Evolutionary conservation across 345 rosid genomes (phyloP).

Genomic region (Eutrema heterophyllum): DNA sequence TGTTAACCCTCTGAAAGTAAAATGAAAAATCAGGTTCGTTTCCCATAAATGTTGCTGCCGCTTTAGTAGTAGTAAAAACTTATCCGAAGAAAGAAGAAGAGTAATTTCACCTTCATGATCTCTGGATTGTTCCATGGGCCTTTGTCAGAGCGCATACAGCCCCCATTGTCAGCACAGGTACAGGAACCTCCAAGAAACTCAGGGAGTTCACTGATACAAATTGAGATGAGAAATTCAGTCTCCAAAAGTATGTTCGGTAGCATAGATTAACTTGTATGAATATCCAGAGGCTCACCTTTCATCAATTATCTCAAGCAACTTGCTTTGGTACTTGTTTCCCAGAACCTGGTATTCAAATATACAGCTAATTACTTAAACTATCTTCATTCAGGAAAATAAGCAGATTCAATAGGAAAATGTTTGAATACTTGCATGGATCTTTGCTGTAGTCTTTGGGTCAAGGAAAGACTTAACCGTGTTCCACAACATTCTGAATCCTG

Average conservation of each 20-base stretch:
- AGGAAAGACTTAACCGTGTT: constrained; percentile 90
- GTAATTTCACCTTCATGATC: constrained; percentile 54
- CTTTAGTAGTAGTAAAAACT: not conserved
- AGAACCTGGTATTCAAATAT: constrained; percentile 58
- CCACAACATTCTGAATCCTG: constrained; percentile 99
- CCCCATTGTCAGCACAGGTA: constrained; percentile 78
- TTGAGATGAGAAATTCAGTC: constrained; percentile 7
- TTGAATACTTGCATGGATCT: constrained; percentile 66
- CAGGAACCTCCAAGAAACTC: constrained; percentile 90
- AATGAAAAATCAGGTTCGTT: not conserved
- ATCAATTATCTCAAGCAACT: constrained; percentile 88
- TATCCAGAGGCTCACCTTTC: constrained; percentile 39
- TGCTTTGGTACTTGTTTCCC: constrained; percentile 89
- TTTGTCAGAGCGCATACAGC: constrained; percentile 90
- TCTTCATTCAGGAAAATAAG: constrained; percentile 1
- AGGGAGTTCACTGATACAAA: constrained; percentile 66
- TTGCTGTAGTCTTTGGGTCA: constrained; percentile 94
- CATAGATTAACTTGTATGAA: not conserved
- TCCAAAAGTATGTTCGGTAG: not conserved
- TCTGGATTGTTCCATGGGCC: constrained; percentile 90
- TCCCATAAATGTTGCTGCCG: not conserved
- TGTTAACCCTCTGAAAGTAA: constrained; percentile 58
- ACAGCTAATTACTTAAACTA: constrained; percentile 4
- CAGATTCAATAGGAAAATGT: not conserved
- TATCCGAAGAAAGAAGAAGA: not conserved